Percentiles rank a stretch among this genome's conserved stretches.
These are phyloP conservation scores for Fistulinella prunicolor DNA, from an alignment of 768 basidiomycete genomes.

Conservation along the genomic window DNA sequence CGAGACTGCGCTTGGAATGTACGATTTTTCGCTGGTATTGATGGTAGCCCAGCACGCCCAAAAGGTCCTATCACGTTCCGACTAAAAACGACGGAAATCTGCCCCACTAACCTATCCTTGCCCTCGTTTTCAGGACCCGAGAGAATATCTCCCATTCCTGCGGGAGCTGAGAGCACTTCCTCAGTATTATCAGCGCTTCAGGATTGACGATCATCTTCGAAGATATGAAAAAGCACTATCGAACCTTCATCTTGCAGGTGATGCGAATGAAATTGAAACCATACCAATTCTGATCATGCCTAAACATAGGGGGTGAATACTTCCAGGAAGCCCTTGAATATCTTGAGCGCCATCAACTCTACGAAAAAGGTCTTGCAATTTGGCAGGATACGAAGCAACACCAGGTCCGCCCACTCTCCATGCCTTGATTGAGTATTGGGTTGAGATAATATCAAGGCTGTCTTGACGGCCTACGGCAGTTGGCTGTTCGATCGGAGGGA, in stretches of 20 bases:
- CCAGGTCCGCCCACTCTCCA: constrained; percentile 41
- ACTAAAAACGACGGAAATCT: not conserved
- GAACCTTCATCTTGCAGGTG: constrained; percentile 75
- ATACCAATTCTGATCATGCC: constrained; percentile 1
- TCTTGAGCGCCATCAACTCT: constrained; percentile 73
- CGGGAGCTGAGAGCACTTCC: constrained; percentile 77
- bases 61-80: constrained; percentile 57
- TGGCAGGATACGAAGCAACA: constrained; percentile 69
- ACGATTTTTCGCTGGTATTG: constrained; percentile 93
- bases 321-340: constrained; percentile 84
- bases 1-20: constrained; percentile 96
- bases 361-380: constrained; percentile 67
- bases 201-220: constrained; percentile 90
- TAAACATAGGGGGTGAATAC: constrained; percentile 50
- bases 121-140: constrained; percentile 70
- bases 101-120: not conserved
- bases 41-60: constrained; percentile 97
- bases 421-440: not conserved
- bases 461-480: constrained; percentile 77
- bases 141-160: constrained; percentile 97
- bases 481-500: constrained; percentile 85
- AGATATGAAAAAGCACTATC: constrained; percentile 69
- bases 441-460: constrained; percentile 42
- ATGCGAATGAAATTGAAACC: constrained; percentile 1
- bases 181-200: constrained; percentile 79